Conservation (phyloP, 2,329 filamentous ascomycete genomes). For the Biscogniauxia marginata region DNA sequence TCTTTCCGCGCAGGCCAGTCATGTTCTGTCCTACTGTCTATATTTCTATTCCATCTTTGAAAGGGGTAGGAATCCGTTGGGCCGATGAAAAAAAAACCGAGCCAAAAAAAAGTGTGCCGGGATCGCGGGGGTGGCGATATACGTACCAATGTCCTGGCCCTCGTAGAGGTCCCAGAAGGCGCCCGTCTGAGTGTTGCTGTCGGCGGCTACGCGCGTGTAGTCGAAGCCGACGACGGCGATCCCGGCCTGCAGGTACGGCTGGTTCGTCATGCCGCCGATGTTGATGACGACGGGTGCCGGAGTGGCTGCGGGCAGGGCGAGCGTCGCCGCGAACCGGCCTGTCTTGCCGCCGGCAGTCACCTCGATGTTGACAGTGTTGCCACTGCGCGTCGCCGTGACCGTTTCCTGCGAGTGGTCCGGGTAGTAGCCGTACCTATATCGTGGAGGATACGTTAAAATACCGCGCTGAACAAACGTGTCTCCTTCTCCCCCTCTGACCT, state of each 20-base stretch:
- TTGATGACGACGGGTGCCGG: constrained; percentile 48
- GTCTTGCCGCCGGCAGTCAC: constrained; percentile 44
- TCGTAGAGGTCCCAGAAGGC: constrained; percentile 50
- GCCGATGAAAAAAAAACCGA: not conserved
- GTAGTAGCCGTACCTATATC: constrained; percentile 41
- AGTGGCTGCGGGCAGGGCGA: constrained; percentile 37
- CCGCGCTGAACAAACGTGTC: too few species aligned
- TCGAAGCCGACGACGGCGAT: constrained; percentile 51
- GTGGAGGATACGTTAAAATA: not conserved
- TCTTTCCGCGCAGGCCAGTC: too few species aligned
- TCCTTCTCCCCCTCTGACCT: too few species aligned
- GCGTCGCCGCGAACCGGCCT: constrained; percentile 42
- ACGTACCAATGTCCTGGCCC: constrained; percentile 46
- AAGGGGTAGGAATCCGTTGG: not conserved
- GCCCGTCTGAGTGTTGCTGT: constrained; percentile 48
- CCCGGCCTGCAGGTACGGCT: constrained; percentile 44
- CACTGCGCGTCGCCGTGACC: constrained; percentile 45
- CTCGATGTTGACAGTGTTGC: constrained; percentile 42
- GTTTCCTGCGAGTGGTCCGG: constrained; percentile 47
- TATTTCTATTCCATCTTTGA: too few species aligned
- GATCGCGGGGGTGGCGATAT: too few species aligned
- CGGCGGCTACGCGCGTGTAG: constrained; percentile 46
- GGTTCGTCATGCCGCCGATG: constrained; percentile 49
- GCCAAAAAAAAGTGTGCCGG: too few species aligned
- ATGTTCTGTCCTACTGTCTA: too few species aligned